Base-by-base conservation (phyloP, 73 alveolate genomes). In the Breviolum minutum region DNA sequence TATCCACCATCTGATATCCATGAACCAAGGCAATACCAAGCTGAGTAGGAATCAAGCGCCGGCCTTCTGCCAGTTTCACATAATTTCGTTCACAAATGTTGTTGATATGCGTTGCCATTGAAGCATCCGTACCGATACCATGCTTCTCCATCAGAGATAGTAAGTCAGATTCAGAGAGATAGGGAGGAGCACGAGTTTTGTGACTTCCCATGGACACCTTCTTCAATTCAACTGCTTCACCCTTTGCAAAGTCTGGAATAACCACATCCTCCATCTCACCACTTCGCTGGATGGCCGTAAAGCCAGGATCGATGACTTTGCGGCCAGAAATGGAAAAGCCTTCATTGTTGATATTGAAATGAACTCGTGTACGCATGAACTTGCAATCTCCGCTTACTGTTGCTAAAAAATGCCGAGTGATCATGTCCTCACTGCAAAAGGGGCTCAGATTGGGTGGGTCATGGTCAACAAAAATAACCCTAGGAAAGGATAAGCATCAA, bases 61-160 rank as follows among this genome's bases (percentile, higher is more conserved):
- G 99, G 16, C 99, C 95, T 9, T 71, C 99, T 27, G 87, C 90
- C 48, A 99, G 99, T 95, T 99, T 96, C 63, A 99, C 99, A 96
- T 99, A 99, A 87, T 99, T 99, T 86, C 99, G 99, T 98, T 99
- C 99, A 79, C 99, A 99, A 74, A 99, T 99, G 99, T 99, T 99
- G 99, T 99, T 99, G 86, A 99, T 99, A 99, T 99, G 99, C 13
- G 99, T 99, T 30, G 99, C 99, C 99, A 99, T 99, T 69, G 99
- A 99, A 30, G 99, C 99, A 99, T 99, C 99, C 14, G 99, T 99
- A 29, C 99, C 99, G 32, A 99, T 99, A 70, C 99, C 99, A 99
- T 99, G 99, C 95, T 99, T 99, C 99, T 99, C 99, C 99, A 99
- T 99, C 85, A 99, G 99, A 13, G 99, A 97, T 10, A 99, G 99